These are phyloP conservation scores for Paramarasmius palmivorus DNA, from an alignment of 1,284 basidiomycete species.

Conservation along the genomic window DNA sequence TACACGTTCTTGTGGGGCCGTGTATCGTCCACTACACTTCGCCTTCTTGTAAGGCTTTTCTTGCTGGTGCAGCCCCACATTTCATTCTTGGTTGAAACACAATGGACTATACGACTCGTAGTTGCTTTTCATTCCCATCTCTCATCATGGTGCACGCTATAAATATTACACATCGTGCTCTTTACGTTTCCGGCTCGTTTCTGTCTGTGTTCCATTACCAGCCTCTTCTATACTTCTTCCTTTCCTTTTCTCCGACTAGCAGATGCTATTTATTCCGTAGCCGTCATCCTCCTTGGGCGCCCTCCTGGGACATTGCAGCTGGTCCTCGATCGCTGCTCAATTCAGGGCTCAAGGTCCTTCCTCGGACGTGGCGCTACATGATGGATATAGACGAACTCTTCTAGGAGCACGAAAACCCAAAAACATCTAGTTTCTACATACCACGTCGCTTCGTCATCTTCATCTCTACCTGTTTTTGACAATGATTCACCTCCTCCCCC, in stretches of 20 bases:
- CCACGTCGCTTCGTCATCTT: neutral
- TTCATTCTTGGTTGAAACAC: neutral
- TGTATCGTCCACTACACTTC: neutral
- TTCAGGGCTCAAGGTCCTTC: neutral
- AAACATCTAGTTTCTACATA: neutral
- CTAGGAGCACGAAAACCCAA: neutral
- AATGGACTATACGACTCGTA: constrained; percentile 1
- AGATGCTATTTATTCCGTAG: constrained; percentile 5
- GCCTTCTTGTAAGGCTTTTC: neutral
- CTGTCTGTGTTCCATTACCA: neutral
- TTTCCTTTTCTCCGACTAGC: neutral
- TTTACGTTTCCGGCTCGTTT: neutral
- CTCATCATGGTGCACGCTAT: constrained; percentile 1
- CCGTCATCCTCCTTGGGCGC: neutral
- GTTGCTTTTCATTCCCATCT: neutral
- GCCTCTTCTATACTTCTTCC: neutral
- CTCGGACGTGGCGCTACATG: neutral
- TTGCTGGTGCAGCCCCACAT: neutral
- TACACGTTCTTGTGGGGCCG: neutral
- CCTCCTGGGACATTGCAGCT: neutral
- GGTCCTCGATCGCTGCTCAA: neutral
- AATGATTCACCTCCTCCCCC: neutral
- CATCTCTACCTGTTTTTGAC: neutral
- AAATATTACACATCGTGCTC: neutral
- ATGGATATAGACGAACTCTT: too few species aligned